A percentile compares a stretch with the other conserved stretches of the same genome.
Conservation (phyloP, 1,284 basidiomycete species). For the Pseudozyma flocculosa region DNA sequence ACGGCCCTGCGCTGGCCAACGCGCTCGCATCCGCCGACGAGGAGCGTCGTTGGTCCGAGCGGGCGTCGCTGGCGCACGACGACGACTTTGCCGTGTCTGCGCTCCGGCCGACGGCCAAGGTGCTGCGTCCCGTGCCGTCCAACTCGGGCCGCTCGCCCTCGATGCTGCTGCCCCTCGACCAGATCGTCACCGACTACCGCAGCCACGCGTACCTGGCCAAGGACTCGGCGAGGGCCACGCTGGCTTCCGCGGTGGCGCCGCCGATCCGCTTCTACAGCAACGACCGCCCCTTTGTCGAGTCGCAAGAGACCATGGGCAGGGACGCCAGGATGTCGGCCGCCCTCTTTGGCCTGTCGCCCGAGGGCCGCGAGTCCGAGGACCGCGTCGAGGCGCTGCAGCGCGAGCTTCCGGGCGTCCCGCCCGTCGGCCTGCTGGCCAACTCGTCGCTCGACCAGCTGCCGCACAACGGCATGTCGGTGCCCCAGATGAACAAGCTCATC, state of each 20-base stretch:
- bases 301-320: conserved; percentile 64
- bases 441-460: conserved; percentile 79
- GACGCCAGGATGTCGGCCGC: conserved; percentile 70
- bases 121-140: conserved; percentile 52
- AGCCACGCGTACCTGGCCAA: conserved; percentile 76
- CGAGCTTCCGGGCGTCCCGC: conserved; percentile 67
- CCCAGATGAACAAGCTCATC: conserved; percentile 91
- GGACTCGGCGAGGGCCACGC: conserved; percentile 75
- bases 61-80: conserved; percentile 62
- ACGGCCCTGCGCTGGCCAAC: conserved; percentile 64
- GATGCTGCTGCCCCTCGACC: conserved; percentile 65
- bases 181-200: conserved; percentile 70
- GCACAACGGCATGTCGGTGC: conserved; percentile 82
- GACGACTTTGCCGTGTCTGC: conserved; percentile 64
- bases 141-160: conserved; percentile 44
- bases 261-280: conserved; percentile 73
- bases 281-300: conserved; percentile 77
- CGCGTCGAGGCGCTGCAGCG: conserved; percentile 64
- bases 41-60: conserved; percentile 28
- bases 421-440: conserved; percentile 69
- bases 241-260: conserved; percentile 80
- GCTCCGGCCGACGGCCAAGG: conserved; percentile 58
- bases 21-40: conserved; percentile 61
- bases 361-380: conserved; percentile 67
- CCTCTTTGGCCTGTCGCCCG: conserved; percentile 80